phyloP scores from a whole-genome alignment of 345 rosid species.

The Bruguiera gymnorhiza region DNA sequence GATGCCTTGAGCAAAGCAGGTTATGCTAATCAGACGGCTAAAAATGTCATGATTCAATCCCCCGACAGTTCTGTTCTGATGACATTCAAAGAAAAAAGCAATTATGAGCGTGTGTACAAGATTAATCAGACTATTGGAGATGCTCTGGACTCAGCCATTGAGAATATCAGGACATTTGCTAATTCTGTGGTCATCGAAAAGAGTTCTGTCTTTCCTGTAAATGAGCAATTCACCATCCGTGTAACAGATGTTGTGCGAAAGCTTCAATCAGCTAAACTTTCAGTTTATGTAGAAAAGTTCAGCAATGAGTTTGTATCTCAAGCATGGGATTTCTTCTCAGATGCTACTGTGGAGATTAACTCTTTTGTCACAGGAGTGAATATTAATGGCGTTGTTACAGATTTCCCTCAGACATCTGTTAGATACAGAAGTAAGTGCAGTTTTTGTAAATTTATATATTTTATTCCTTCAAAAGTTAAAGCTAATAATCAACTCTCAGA shows the following conservation, averaged over 20 bases:
- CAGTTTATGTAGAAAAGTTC: constrained; percentile 64
- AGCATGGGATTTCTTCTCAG: constrained; percentile 83
- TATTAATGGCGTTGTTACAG: constrained; percentile 70
- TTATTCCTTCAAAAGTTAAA: too few relatives aligned
- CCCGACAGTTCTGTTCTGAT: constrained; percentile 64
- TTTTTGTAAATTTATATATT: not conserved
- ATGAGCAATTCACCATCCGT: constrained; percentile 24
- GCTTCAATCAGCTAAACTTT: constrained; percentile 46
- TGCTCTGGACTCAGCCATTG: constrained; percentile 41
- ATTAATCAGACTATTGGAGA: constrained; percentile 60
- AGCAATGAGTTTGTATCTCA: constrained; percentile 87
- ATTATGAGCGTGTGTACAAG: constrained; percentile 60
- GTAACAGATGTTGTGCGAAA: constrained; percentile 45
- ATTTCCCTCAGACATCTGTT: constrained; percentile 70
- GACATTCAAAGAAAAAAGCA: constrained; percentile 46
- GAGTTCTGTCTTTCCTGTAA: constrained; percentile 45
- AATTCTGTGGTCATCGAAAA: constrained; percentile 55
- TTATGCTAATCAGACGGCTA: constrained; percentile 40
- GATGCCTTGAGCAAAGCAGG: constrained; percentile 57
- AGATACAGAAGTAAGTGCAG: constrained; percentile 70
- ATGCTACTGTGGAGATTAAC: constrained; percentile 76
- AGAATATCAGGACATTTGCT: constrained; percentile 69
- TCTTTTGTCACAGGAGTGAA: constrained; percentile 21
- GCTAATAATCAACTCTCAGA: too few relatives aligned
- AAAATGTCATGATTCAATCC: constrained; percentile 80